Evolutionary conservation across 1,284 basidiomycete genomes (phyloP).

Genomic region (Malassezia sympodialis): DNA sequence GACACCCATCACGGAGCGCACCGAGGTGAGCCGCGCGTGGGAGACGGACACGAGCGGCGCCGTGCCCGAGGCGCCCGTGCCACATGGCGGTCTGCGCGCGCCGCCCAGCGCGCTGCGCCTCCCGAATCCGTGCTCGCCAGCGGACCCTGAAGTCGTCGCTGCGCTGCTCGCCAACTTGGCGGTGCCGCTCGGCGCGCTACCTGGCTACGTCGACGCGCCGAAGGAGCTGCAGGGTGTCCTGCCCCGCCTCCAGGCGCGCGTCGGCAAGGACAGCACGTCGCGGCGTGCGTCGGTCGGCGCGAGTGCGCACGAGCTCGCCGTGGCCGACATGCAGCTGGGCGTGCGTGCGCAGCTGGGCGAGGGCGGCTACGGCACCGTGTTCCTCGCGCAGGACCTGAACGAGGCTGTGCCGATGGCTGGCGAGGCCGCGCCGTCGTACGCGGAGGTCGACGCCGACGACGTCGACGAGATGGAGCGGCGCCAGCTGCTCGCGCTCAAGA

Average conservation of each 20-base stretch:
- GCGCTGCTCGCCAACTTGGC: slow-evolving; percentile 60
- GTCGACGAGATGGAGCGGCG: slow-evolving; percentile 56
- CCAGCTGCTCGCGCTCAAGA: slow-evolving; percentile 71
- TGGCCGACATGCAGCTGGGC: slow-evolving; percentile 55
- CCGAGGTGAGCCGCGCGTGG: slow-evolving; percentile 6
- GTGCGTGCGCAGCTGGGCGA: slow-evolving; percentile 84
- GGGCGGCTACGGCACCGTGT: slow-evolving; percentile 91
- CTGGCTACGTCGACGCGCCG: slow-evolving; percentile 56
- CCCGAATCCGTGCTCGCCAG: slow-evolving; percentile 80
- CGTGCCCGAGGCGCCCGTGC: neutral
- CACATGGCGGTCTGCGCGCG: slow-evolving; percentile 3
- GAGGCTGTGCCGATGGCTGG: slow-evolving; percentile 19
- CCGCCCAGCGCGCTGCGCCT: slow-evolving; percentile 31
- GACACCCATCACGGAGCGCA: slow-evolving; percentile 40
- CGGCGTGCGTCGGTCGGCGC: slow-evolving; percentile 13
- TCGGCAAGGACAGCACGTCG: neutral
- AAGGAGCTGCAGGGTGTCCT: slow-evolving; percentile 55
- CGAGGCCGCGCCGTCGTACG: slow-evolving; percentile 44
- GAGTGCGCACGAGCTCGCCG: slow-evolving; percentile 35
- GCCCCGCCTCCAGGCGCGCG: slow-evolving; percentile 53
- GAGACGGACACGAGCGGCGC: neutral
- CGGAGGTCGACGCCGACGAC: slow-evolving; percentile 58
- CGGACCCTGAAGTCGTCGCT: slow-evolving; percentile 60
- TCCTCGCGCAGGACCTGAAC: slow-evolving; percentile 56
- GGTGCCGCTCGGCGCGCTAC: slow-evolving; percentile 54